These are phyloP conservation scores for Arthroderma sp. DNA, from an alignment of 2,329 filamentous ascomycete species.

Conservation along the genomic window DNA sequence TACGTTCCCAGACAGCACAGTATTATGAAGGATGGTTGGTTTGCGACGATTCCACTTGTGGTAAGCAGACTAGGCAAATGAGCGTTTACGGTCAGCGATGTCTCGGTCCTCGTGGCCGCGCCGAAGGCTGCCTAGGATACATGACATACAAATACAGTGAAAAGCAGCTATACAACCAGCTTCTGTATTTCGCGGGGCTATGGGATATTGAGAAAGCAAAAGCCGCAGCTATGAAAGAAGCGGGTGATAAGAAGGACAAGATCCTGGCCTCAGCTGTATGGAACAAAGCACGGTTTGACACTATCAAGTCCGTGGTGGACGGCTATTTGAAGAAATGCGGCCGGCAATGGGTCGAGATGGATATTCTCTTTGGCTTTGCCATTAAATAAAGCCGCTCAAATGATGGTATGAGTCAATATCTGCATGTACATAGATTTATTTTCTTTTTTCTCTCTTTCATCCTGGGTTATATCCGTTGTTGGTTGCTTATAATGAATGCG, in stretches of 20 bases:
- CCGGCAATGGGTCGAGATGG: constrained; percentile 87
- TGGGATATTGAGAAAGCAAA: constrained; percentile 84
- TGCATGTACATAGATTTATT: too few species aligned
- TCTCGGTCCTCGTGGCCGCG: constrained; percentile 73
- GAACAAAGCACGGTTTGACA: constrained; percentile 67
- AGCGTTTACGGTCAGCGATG: constrained; percentile 85
- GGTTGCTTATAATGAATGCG: too few species aligned
- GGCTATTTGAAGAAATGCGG: constrained; percentile 81
- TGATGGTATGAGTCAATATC: too few species aligned
- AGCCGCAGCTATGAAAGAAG: constrained; percentile 35
- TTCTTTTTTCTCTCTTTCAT: constrained; percentile 49
- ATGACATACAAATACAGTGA: constrained; percentile 85
- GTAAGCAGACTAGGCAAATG: constrained; percentile 77
- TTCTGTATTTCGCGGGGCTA: constrained; percentile 70
- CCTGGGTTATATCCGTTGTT: constrained; percentile 31
- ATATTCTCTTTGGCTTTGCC: constrained; percentile 60
- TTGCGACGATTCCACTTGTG: constrained; percentile 81
- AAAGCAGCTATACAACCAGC: constrained; percentile 86
- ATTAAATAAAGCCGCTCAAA: constrained; percentile 15
- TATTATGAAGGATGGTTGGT: constrained; percentile 92
- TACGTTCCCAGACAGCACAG: constrained; percentile 60
- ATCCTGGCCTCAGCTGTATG: constrained; percentile 62
- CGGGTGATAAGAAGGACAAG: constrained; percentile 48
- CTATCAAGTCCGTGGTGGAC: constrained; percentile 64
- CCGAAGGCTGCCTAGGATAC: constrained; percentile 66